phyloP scores from a whole-genome alignment of 2,329 filamentous ascomycete genomes.

The Neoarthrinium moseri region DNA sequence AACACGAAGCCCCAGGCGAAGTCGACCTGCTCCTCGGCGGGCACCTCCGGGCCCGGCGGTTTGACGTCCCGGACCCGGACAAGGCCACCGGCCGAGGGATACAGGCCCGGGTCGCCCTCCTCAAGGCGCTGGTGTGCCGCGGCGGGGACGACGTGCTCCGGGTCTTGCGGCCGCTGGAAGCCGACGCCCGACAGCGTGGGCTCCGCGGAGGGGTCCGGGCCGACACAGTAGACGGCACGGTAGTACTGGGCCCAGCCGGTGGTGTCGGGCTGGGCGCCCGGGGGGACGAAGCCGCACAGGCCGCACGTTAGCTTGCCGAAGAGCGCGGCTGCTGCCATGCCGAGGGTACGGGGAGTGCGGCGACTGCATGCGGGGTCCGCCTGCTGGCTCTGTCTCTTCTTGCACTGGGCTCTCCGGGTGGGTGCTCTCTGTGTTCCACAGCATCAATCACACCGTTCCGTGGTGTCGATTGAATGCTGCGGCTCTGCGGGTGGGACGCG shows the following conservation, averaged over 20 bases:
- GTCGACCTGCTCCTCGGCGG: conserved; percentile 11
- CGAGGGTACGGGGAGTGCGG: too few species aligned
- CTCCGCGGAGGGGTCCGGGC: not conserved
- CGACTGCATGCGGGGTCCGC: too few species aligned
- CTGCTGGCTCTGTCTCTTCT: too few species aligned
- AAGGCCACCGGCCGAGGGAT: conserved; percentile 11
- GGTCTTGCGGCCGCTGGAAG: conserved; percentile 10
- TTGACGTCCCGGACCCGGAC: conserved; percentile 17
- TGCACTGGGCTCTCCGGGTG: too few species aligned
- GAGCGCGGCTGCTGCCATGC: conserved; percentile 1
- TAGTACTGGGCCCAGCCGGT: conserved; percentile 18
- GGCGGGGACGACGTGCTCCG: conserved; percentile 16
- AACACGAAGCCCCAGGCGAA: conserved; percentile 24
- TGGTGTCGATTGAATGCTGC: too few species aligned
- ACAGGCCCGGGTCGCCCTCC: conserved; percentile 6
- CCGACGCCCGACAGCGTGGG: conserved; percentile 23
- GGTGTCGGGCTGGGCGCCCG: conserved; percentile 9
- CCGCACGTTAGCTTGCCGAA: conserved; percentile 16
- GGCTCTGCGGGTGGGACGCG: too few species aligned
- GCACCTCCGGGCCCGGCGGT: conserved; percentile 13
- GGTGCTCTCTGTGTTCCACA: too few species aligned
- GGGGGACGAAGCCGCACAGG: conserved; percentile 19
- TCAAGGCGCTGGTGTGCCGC: conserved; percentile 18
- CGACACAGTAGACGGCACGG: conserved; percentile 22
- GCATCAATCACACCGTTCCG: too few species aligned